Evolutionary conservation across 2,329 filamentous ascomycete genomes (phyloP).

Genomic region (Talaromyces sp.): DNA sequence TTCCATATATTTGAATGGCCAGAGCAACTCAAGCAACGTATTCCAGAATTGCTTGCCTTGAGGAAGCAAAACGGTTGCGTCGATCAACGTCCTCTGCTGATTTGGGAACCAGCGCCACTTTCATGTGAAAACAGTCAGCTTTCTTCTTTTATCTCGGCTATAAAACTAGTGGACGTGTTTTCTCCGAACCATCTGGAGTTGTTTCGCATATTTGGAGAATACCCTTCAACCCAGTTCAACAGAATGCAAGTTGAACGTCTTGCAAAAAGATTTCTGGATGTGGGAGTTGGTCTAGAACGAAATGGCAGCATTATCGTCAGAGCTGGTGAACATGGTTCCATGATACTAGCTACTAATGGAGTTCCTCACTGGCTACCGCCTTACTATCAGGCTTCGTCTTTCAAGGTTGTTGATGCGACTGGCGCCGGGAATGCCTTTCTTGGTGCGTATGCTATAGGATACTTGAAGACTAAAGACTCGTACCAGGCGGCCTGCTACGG

Average conservation of each 20-base stretch:
- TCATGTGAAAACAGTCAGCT: not conserved
- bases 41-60: too few relatives aligned
- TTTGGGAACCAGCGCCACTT: not conserved
- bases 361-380: not conserved
- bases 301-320: not conserved
- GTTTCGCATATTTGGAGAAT: not conserved
- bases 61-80: too few relatives aligned
- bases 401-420: slow-evolving; percentile 34
- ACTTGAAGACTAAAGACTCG: slow-evolving; percentile 23
- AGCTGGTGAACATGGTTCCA: not conserved
- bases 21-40: too few relatives aligned
- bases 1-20: too few relatives aligned
- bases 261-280: not conserved
- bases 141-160: not conserved
- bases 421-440: slow-evolving; percentile 39
- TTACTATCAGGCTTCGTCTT: not conserved
- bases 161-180: not conserved
- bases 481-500: slow-evolving; percentile 31
- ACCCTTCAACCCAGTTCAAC: not conserved
- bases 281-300: not conserved
- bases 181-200: not conserved
- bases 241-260: not conserved
- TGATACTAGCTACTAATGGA: not conserved
- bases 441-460: slow-evolving; percentile 31
- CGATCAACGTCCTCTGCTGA: not conserved